phyloP scores from a whole-genome alignment of 2,329 filamentous ascomycete genomes.

The Neonectria neomacrospora region DNA sequence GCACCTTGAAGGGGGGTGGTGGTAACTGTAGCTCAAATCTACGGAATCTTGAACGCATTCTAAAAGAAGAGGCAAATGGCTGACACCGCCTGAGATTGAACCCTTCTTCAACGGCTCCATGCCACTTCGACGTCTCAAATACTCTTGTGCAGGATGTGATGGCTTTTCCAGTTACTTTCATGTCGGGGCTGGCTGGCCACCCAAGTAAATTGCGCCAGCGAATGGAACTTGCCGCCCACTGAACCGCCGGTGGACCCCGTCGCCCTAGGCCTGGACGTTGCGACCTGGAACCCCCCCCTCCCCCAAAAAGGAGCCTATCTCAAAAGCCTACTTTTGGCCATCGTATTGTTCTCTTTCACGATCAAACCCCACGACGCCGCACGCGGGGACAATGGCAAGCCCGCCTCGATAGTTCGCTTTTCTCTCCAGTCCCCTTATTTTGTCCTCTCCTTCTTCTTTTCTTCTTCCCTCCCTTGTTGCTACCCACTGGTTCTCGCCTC shows the following conservation, averaged over 20 bases:
- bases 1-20: not conserved
- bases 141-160: not conserved
- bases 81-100: too few species aligned
- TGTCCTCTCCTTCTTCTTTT: not conserved
- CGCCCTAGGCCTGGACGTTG: not conserved
- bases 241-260: not conserved
- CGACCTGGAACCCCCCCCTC: not conserved
- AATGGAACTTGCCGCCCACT: not conserved
- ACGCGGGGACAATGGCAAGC: conserved; percentile 36
- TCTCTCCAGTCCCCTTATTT: not conserved
- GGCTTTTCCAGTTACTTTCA: not conserved
- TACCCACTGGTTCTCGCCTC: not conserved
- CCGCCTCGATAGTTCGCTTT: conserved; percentile 11
- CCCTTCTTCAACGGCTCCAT: too few species aligned
- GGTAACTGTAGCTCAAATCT: not conserved
- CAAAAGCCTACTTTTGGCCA: conserved; percentile 24
- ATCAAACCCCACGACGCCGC: conserved; percentile 39
- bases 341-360: conserved; percentile 47
- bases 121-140: too few species aligned
- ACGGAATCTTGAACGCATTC: too few species aligned
- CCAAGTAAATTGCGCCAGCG: not conserved
- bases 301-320: conserved; percentile 25
- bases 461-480: conserved; percentile 4
- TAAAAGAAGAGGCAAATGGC: not conserved
- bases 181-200: too few species aligned